Evolutionary conservation across 2,329 filamentous ascomycete species (phyloP).

Genomic region (Hirsutella thompsonii): DNA sequence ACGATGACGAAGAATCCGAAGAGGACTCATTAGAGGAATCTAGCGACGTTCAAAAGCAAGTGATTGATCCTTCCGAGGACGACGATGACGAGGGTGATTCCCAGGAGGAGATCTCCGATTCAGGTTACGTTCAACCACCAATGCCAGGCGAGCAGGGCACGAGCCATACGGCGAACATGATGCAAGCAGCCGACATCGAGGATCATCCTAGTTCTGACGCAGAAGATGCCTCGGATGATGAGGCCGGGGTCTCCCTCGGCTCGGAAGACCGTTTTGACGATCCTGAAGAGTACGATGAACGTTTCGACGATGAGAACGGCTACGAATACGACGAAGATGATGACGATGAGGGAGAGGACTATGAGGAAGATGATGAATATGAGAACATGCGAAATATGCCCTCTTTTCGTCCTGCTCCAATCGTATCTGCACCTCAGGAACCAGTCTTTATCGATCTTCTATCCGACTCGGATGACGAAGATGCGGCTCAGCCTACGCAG

Average conservation of each 20-base stretch:
- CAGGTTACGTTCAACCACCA: background rate
- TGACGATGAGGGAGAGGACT: conserved; percentile 1
- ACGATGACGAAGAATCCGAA: conserved; percentile 16
- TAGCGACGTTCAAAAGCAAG: conserved; percentile 7
- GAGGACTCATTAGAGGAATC: conserved; percentile 6
- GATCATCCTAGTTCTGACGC: background rate
- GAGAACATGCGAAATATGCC: no score
- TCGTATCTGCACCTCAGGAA: conserved; percentile 11
- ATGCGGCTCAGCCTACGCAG: conserved; percentile 4
- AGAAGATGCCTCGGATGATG: background rate
- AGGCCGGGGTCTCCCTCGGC: background rate
- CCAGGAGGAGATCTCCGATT: background rate
- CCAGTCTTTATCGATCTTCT: conserved; percentile 34
- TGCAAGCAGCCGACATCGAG: background rate
- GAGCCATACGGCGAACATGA: background rate
- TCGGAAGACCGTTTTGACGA: background rate
- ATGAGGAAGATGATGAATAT: background rate
- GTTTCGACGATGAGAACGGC: background rate
- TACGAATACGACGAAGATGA: conserved; percentile 2
- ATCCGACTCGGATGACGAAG: conserved; percentile 32
- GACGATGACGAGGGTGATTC: conserved; percentile 3
- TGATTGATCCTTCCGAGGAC: conserved; percentile 12
- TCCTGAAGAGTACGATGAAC: conserved; percentile 1
- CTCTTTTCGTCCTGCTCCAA: background rate
- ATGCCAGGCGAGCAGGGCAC: background rate